phyloP scores from a whole-genome alignment of 331 rosid species.

The Stylosanthes scabra region DNA sequence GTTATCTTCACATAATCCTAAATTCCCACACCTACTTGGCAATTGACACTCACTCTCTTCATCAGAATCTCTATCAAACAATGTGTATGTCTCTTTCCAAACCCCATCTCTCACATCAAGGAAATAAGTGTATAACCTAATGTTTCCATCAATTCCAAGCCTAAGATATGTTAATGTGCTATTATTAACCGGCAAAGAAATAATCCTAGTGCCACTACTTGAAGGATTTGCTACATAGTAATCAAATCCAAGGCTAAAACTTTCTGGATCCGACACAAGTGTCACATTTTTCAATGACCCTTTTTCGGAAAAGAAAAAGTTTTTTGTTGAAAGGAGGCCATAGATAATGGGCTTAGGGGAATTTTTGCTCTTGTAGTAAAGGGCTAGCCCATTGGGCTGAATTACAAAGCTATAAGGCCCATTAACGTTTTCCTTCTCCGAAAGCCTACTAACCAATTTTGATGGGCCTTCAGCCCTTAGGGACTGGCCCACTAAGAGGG shows the following conservation, averaged over 20 bases:
- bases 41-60: conserved; percentile 58
- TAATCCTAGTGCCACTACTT: neutral
- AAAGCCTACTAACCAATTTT: conserved; percentile 57
- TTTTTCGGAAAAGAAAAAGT: conserved; percentile 8
- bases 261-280: conserved; percentile 34
- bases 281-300: conserved; percentile 46
- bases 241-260: conserved; percentile 29
- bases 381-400: conserved; percentile 51
- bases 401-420: conserved; percentile 65
- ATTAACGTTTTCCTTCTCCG: conserved; percentile 46
- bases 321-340: conserved; percentile 39
- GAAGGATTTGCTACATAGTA: conserved; percentile 34
- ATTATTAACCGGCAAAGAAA: conserved; percentile 58
- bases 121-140: conserved; percentile 53
- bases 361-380: conserved; percentile 60
- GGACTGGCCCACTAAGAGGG: conserved; percentile 61
- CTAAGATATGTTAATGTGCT: conserved; percentile 55
- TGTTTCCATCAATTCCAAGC: conserved; percentile 72
- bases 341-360: conserved; percentile 56
- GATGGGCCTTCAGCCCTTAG: conserved; percentile 31
- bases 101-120: conserved; percentile 51
- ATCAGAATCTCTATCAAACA: conserved; percentile 48
- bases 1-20: conserved; percentile 68
- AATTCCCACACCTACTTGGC: conserved; percentile 54
- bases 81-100: conserved; percentile 48